Evolutionary conservation across 2,329 filamentous ascomycete genomes (phyloP).

Genomic region (Akanthomyces muscarius): DNA sequence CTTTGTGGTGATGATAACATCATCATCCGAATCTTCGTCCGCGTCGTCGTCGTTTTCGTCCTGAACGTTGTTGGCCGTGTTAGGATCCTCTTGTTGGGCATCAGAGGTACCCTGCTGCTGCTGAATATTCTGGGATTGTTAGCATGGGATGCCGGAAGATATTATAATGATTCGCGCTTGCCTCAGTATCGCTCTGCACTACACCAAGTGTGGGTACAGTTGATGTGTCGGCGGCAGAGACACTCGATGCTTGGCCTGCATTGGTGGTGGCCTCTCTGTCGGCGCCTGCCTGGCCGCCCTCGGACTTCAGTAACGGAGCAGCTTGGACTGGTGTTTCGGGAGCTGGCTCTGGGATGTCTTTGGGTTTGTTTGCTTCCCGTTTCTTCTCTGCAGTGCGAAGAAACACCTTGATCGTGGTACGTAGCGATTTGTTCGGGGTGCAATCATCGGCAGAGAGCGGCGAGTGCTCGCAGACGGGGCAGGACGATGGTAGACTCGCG

Average conservation of each 20-base stretch:
- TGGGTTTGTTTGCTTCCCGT: constrained; percentile 60
- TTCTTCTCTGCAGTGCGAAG: constrained; percentile 90
- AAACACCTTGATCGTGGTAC: constrained; percentile 88
- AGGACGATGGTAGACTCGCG: constrained; percentile 68
- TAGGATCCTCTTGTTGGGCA: not conserved
- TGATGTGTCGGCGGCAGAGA: not conserved
- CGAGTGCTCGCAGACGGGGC: constrained; percentile 89
- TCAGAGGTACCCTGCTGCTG: constrained; percentile 14
- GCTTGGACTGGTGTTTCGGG: constrained; percentile 41
- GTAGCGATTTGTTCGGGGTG: constrained; percentile 83
- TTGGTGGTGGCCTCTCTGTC: not conserved
- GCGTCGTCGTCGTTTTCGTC: constrained; percentile 18
- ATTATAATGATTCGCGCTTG: not conserved
- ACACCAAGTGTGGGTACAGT: constrained; percentile 8
- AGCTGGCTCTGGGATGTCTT: constrained; percentile 41
- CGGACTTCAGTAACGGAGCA: not conserved
- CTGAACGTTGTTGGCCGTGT: constrained; percentile 18
- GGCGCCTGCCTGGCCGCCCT: not conserved
- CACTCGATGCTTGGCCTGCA: not conserved
- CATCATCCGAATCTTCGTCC: constrained; percentile 20
- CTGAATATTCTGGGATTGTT: not conserved
- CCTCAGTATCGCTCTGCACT: constrained; percentile 15
- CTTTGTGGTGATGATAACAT: constrained; percentile 19
- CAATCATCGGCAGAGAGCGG: constrained; percentile 84
- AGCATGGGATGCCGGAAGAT: not conserved